Conservation (phyloP, 208 protist species). For the Acanthamoeba triangularis region DNA sequence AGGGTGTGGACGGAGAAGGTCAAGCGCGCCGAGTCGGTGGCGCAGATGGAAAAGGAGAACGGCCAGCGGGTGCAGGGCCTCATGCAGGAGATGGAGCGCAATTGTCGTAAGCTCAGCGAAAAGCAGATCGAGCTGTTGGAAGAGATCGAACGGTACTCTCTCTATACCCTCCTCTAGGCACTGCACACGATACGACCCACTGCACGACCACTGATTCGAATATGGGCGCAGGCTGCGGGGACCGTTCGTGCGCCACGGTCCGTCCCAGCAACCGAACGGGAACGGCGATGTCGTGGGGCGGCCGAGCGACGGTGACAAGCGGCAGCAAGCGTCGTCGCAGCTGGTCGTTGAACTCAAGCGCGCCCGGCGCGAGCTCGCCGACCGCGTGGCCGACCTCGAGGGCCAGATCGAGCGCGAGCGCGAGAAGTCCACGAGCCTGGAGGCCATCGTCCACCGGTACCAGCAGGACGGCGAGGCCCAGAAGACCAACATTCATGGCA, state of each 20-base stretch:
- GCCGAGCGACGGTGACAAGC: background rate
- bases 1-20: constrained; percentile 3
- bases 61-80: background rate
- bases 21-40: background rate
- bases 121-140: constrained; percentile 23
- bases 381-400: background rate
- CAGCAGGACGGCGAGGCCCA: background rate
- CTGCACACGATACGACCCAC: background rate
- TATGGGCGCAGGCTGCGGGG: background rate
- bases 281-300: background rate
- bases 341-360: constrained; percentile 6
- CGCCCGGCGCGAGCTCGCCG: background rate
- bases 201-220: background rate
- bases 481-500: background rate
- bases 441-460: background rate
- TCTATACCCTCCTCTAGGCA: background rate
- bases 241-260: background rate
- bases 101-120: background rate
- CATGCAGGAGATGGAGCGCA: constrained; percentile 3
- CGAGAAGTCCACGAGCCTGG: background rate
- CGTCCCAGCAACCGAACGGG: background rate
- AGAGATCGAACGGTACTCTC: background rate
- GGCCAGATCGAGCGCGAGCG: background rate
- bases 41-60: background rate
- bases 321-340: background rate